Evolutionary conservation across 2,329 filamentous ascomycete species (phyloP), one percentile per base, ranked within the genome.

Genomic region (Chaetomiaceae sp.): DNA sequence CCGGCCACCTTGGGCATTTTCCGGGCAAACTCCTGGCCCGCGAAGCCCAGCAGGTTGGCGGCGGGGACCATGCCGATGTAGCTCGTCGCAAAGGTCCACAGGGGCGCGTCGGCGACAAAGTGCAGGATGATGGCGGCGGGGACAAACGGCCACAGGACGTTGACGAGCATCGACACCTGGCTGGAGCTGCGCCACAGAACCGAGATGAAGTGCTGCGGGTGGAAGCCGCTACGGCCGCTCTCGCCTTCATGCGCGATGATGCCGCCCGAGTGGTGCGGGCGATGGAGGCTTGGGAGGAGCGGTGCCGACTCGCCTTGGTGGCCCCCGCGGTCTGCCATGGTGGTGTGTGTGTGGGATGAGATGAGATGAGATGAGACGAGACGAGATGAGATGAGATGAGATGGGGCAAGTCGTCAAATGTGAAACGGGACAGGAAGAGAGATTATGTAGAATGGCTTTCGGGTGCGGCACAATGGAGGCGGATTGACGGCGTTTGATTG

Each of bases 31-130:
- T 88, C 84, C 57, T 85, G 81, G 18, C 86, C 85, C 6, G 85
- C 82, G 61, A 90, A 90, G 0, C 86, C 86, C 44, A 90, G 77
- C 48, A 89, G 68, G 64, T 90, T 90, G 54, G 86, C 87, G 36
- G 83, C 81, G 0, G 86, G 87, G 1, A 90, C 74, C 83, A 90
- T 90, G 60, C 84, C 85, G 56, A 90, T 79, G 65, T 89, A 90
- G 48, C 84, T 84, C 54, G 87, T 75, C 47, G 79, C 74, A 69
- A 90, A 90, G 51, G 84, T 80, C 69, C 79, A 77, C 61, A 87
- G 76, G 54, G 76, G 58, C 9, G 67, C 64, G 5, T 57, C 47
- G 4, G 62, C 27, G 29, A 62, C 56, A 36, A 68, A 82, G 64
- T 69, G 73, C 48, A 87, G 71, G 18, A 75, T 80, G 59, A 90